A percentile compares a stretch with the other conserved stretches of the same genome.
phyloP scores from a whole-genome alignment of 305 asterid genomes.

The Ruellia speciosa region DNA sequence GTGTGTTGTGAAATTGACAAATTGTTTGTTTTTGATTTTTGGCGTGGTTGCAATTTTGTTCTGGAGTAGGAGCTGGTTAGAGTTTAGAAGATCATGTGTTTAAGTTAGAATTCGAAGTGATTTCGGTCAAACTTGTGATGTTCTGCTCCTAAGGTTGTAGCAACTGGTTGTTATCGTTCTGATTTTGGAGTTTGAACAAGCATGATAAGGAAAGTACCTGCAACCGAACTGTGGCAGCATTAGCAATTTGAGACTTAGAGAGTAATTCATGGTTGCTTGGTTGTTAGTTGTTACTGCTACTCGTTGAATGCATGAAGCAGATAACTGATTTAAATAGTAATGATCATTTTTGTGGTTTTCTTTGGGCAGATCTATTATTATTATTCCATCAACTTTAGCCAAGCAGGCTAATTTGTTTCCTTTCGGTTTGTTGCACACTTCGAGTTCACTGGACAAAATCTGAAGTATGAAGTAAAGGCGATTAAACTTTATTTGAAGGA shows the following conservation, averaged over 20 bases:
- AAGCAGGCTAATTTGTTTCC: conserved; percentile 16
- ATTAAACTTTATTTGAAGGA: conserved; percentile 7
- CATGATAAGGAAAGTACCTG: not conserved
- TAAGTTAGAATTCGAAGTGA: not conserved
- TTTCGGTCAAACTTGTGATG: not conserved
- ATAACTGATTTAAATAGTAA: not conserved
- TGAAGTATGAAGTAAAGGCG: conserved; percentile 8
- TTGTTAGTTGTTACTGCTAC: conserved; percentile 5
- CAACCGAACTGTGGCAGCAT: not conserved
- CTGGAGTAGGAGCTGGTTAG: not conserved
- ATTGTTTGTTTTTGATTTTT: not conserved
- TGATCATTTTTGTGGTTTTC: conserved; percentile 6
- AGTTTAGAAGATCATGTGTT: not conserved
- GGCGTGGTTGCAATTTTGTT: not conserved
- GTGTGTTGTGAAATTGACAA: not conserved
- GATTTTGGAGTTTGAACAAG: not conserved
- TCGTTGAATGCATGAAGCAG: not conserved
- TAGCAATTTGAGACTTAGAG: not conserved
- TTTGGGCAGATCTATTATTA: conserved; percentile 16
- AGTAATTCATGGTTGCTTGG: not conserved
- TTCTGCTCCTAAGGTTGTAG: not conserved
- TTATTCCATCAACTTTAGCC: conserved; percentile 15
- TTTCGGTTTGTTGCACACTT: conserved; percentile 14
- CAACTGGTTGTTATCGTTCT: not conserved
- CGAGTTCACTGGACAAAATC: conserved; percentile 12